Percentiles rank a stretch among this genome's conserved stretches.
Evolutionary conservation across 768 basidiomycete species (phyloP).

Genomic region (Amanita pseudoporphyria): DNA sequence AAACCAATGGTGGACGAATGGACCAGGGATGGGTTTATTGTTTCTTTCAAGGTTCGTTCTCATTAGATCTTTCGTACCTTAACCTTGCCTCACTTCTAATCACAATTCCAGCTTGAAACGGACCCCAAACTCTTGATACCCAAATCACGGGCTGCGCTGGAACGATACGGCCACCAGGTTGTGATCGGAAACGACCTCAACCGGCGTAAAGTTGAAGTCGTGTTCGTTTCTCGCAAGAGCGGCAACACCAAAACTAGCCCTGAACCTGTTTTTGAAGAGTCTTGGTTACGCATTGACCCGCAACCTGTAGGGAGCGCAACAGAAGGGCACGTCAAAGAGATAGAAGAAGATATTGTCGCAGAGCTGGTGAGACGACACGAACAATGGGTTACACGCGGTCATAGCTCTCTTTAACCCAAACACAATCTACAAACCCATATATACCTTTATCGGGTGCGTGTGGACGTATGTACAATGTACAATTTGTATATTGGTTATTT

Average conservation of each 20-base stretch:
- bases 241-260: slow-evolving; percentile 8
- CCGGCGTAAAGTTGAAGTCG: slow-evolving; percentile 83
- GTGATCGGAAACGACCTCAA: slow-evolving; percentile 97
- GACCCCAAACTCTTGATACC: slow-evolving; percentile 77
- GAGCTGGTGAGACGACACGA: slow-evolving; percentile 70
- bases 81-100: neutral
- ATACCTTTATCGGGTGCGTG: no score
- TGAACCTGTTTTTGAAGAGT: slow-evolving; percentile 32
- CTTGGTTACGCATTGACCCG: slow-evolving; percentile 56
- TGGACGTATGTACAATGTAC: no score
- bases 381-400: slow-evolving; percentile 43
- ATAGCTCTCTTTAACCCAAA: no score
- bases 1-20: slow-evolving; percentile 92
- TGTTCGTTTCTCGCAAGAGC: slow-evolving; percentile 64
- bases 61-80: neutral
- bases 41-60: slow-evolving; percentile 87
- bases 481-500: no score
- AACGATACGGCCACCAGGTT: slow-evolving; percentile 93
- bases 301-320: slow-evolving; percentile 23
- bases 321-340: slow-evolving; percentile 80
- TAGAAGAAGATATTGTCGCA: slow-evolving; percentile 83
- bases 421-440: no score
- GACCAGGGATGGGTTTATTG: slow-evolving; percentile 83
- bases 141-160: slow-evolving; percentile 80
- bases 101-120: slow-evolving; percentile 95